These are phyloP conservation scores for Spathaspora jeffriesii DNA, from an alignment of 1,139 yeast species.

Conservation along the genomic window DNA sequence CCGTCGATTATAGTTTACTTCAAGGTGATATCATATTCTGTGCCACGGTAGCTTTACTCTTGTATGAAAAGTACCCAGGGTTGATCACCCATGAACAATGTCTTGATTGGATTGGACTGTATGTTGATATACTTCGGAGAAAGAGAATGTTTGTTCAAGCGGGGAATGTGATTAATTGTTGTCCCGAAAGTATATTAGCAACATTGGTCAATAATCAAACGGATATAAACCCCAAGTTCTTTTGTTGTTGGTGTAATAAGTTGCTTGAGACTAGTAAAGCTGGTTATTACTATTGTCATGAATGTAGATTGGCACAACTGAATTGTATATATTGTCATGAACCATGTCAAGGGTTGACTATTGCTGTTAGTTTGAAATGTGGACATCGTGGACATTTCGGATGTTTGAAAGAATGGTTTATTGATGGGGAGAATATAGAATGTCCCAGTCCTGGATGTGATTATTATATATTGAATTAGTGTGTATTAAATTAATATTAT, in stretches of 20 bases:
- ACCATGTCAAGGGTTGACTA: slow-evolving; percentile 73
- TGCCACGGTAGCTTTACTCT: slow-evolving; percentile 59
- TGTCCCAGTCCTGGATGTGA: slow-evolving; percentile 80
- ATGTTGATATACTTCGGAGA: slow-evolving; percentile 57
- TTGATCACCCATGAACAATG: slow-evolving; percentile 16
- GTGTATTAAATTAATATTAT: slow-evolving; percentile 32
- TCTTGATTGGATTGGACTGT: slow-evolving; percentile 58
- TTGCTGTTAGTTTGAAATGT: slow-evolving; percentile 66
- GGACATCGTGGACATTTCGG: slow-evolving; percentile 89
- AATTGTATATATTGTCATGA: slow-evolving; percentile 81
- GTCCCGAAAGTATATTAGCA: slow-evolving; percentile 35
- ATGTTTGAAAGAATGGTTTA: slow-evolving; percentile 80
- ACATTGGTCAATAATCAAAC: slow-evolving; percentile 40
- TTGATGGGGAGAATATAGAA: slow-evolving; percentile 59
- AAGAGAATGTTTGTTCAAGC: slow-evolving; percentile 57
- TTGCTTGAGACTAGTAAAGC: slow-evolving; percentile 57
- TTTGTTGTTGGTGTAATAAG: slow-evolving; percentile 68
- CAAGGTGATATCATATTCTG: slow-evolving; percentile 72
- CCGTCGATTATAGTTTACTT: slow-evolving; percentile 52
- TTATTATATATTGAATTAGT: no score
- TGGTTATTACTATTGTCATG: slow-evolving; percentile 87
- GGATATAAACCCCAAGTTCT: slow-evolving; percentile 55
- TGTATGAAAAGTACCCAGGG: slow-evolving; percentile 35
- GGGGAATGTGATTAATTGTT: slow-evolving; percentile 54
- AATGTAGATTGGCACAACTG: slow-evolving; percentile 59